These are phyloP conservation scores for Curvularia spicifera DNA, from an alignment of 2,329 filamentous ascomycete genomes.

Conservation along the genomic window DNA sequence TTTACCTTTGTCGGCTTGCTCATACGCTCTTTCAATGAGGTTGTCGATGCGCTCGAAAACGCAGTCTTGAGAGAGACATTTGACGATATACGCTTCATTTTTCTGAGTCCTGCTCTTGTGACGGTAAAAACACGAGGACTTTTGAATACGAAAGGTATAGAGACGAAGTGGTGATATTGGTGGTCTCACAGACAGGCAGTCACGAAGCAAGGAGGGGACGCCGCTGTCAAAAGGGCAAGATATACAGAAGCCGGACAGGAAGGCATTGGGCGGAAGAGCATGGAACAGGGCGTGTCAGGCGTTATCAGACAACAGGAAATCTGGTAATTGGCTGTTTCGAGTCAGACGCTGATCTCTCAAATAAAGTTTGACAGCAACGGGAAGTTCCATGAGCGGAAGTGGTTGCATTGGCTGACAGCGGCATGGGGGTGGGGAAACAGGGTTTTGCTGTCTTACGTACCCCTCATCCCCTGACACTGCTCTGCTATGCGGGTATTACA, in stretches of 20 bases:
- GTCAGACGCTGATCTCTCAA: not conserved
- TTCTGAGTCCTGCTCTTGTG: not conserved
- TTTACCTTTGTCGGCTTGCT: constrained; percentile 8
- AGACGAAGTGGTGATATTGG: not conserved
- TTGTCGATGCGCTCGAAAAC: not conserved
- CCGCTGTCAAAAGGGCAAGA: not conserved
- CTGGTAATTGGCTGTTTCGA: not conserved
- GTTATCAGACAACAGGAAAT: not conserved
- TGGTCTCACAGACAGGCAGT: not conserved
- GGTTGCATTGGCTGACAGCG: not conserved
- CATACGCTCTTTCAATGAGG: not conserved
- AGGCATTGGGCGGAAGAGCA: not conserved
- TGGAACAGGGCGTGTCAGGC: not conserved
- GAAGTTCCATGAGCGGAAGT: not conserved
- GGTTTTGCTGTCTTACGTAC: not conserved
- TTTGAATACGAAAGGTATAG: not conserved
- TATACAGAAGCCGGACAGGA: not conserved
- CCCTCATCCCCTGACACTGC: not conserved
- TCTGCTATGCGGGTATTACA: not conserved
- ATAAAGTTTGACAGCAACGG: not conserved
- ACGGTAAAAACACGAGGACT: not conserved
- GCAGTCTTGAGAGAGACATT: not conserved
- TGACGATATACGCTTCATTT: not conserved
- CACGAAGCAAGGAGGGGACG: not conserved
- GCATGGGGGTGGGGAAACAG: not conserved